Evolutionary conservation across 345 rosid genomes (phyloP), one percentile per base, ranked within the genome.

Genomic region (Clarkia xantiana): DNA sequence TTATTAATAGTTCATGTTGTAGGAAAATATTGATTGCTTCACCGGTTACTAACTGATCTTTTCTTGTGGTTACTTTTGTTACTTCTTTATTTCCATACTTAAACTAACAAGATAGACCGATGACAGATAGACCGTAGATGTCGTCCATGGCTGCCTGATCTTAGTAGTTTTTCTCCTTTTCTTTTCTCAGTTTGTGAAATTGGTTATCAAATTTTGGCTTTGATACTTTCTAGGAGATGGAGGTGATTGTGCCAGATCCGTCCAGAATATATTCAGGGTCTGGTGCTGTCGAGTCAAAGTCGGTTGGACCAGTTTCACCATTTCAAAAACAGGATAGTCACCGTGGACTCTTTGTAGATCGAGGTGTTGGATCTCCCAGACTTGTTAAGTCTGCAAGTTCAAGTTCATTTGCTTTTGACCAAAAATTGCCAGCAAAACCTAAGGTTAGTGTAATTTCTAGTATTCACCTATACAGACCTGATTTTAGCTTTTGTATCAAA

Each of bases 361-460:
- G 98, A 59, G 96, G 96, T 67, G 98, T 91, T 73, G 98, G 98
- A 62, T 91, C 98, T 60, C 94, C 96, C 42, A 68, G 96, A 75
- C 77, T 84, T 47, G 77, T 76, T 53, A 91, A 84, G 59, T 83
- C 96, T 46, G 45, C 81, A 50, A 81, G 96, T 61, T 67, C 85
- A 47, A 60, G 75, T 60, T 58, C 85, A 39, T 81, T 83, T 57
- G 47, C 68, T 60, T 45, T 60, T 55, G 87, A 80, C 71, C 80
- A 70, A 54, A 87, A 82, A 70, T 66, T 67, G 61, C 72, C 68
- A 60, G 18, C 65, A 42, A 85, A 80, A 64, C 57, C 75, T 62
- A 87, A 87, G 96, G 96, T 91, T 67, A 18, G 49, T 29, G 36
- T 29, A 2, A 3, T 29, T 29, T 29, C 4, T 29, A 29, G 4